These are phyloP conservation scores for Gigaspora rosea DNA, from an alignment of 192 early-diverging fungal genomes.

Conservation along the genomic window DNA sequence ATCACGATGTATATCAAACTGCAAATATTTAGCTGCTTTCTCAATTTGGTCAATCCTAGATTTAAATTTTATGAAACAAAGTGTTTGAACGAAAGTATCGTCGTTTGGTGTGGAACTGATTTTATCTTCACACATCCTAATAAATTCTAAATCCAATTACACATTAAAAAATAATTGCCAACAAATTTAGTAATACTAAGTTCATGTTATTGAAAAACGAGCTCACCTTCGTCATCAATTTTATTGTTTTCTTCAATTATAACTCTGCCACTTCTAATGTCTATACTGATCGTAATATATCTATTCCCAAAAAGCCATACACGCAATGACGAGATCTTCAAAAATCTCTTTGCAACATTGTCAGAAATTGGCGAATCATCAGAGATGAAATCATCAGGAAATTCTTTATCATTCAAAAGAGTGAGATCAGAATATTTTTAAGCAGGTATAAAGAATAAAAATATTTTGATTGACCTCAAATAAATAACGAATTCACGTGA, in stretches of 20 bases:
- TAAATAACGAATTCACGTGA: not conserved
- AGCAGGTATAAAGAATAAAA: not conserved
- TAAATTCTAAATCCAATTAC: not conserved
- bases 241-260: conserved; percentile 22
- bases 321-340: not conserved
- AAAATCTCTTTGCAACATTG: conserved; percentile 13
- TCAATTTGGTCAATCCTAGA: conserved; percentile 10
- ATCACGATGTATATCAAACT: not conserved
- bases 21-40: conserved; percentile 6
- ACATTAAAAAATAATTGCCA: not conserved
- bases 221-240: not conserved
- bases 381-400: not conserved
- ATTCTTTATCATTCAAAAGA: not conserved
- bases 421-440: not conserved
- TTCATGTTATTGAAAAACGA: not conserved
- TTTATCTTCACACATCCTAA: not conserved
- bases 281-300: conserved; percentile 18
- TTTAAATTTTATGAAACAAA: not conserved
- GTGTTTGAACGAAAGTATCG: not conserved
- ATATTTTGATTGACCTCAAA: not conserved
- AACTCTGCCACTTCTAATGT: conserved; percentile 10
- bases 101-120: not conserved
- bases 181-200: not conserved
- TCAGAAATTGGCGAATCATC: not conserved
- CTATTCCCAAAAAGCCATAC: not conserved